Percentiles rank a stretch among this genome's conserved stretches.
These are phyloP conservation scores for Aspergillus clavatus DNA, from an alignment of 2,329 filamentous ascomycete genomes.

Conservation along the genomic window DNA sequence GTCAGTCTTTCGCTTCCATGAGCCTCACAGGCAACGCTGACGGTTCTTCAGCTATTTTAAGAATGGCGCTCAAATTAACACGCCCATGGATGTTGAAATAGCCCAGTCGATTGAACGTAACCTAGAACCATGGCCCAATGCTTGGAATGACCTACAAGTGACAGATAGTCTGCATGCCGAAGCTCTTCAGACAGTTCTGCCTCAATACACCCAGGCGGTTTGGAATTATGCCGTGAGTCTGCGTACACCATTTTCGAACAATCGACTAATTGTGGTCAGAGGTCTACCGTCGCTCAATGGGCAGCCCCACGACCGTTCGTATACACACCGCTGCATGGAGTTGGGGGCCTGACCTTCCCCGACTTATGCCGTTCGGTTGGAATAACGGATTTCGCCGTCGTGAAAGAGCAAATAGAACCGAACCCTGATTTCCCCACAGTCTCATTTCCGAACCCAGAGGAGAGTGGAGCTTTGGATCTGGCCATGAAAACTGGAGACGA, in stretches of 20 bases:
- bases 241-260: background rate
- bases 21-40: slow-evolving; percentile 16
- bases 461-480: slow-evolving; percentile 57
- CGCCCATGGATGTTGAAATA: slow-evolving; percentile 57
- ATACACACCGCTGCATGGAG: slow-evolving; percentile 41
- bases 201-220: slow-evolving; percentile 28
- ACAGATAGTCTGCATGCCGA: slow-evolving; percentile 27
- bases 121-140: slow-evolving; percentile 45
- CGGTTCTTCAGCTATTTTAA: slow-evolving; percentile 48
- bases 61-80: slow-evolving; percentile 63
- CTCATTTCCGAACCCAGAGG: slow-evolving; percentile 62
- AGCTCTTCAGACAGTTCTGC: slow-evolving; percentile 25
- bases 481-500: slow-evolving; percentile 53
- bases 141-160: slow-evolving; percentile 46
- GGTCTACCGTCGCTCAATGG: slow-evolving; percentile 29
- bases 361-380: slow-evolving; percentile 30
- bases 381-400: slow-evolving; percentile 32
- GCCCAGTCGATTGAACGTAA: slow-evolving; percentile 53
- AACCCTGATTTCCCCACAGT: slow-evolving; percentile 62
- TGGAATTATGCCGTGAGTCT: slow-evolving; percentile 29
- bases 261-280: slow-evolving; percentile 22
- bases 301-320: slow-evolving; percentile 34
- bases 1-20: slow-evolving; percentile 19
- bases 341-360: slow-evolving; percentile 34
- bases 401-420: slow-evolving; percentile 49